Evolutionary conservation across 2,329 filamentous ascomycete species (phyloP).

Genomic region (Didymellaceae sp.): DNA sequence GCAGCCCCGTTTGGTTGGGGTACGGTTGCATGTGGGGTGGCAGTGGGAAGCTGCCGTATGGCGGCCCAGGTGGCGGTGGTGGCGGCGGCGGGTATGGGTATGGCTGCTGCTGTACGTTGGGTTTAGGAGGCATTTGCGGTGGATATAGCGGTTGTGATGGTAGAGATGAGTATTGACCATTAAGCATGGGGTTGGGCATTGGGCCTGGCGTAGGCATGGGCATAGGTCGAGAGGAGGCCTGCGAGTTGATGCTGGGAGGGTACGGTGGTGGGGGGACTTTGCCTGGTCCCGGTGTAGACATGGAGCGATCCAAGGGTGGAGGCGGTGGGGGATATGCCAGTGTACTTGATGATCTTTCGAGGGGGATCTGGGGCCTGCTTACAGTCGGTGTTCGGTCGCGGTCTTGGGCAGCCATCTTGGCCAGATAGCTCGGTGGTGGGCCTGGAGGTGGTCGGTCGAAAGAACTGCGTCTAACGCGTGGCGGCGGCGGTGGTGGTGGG

Average conservation of each 20-base stretch:
- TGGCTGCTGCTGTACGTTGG: conserved; percentile 1
- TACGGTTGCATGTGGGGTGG: conserved; percentile 14
- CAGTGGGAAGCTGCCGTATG: conserved; percentile 12
- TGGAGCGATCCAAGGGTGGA: conserved; percentile 36
- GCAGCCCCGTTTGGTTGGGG: conserved; percentile 9
- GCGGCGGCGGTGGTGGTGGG: conserved; percentile 21
- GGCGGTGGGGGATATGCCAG: conserved; percentile 23
- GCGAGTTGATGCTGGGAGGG: conserved; percentile 17
- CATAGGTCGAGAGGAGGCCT: conserved; percentile 24
- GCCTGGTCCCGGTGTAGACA: conserved; percentile 32
- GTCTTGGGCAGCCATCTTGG: conserved; percentile 21
- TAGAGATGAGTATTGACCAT: conserved; percentile 14
- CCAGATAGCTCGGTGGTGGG: conserved; percentile 2
- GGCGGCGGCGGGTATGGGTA: conserved; percentile 14
- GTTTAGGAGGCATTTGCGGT: conserved; percentile 2
- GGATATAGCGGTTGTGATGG: conserved; percentile 11
- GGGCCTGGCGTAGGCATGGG: conserved; percentile 12
- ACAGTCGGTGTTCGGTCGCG: conserved; percentile 35
- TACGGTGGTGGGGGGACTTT: conserved; percentile 18
- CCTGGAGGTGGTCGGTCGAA: conserved; percentile 29
- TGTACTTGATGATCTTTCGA: conserved; percentile 32
- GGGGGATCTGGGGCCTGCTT: conserved; percentile 23
- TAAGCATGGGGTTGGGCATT: conserved; percentile 8
- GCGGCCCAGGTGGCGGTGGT: conserved; percentile 8
- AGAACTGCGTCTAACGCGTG: conserved; percentile 27